Evolutionary conservation across 1,284 basidiomycete genomes (phyloP), one percentile per base, ranked within the genome.

Genomic region (Sporisorium sorghi): DNA sequence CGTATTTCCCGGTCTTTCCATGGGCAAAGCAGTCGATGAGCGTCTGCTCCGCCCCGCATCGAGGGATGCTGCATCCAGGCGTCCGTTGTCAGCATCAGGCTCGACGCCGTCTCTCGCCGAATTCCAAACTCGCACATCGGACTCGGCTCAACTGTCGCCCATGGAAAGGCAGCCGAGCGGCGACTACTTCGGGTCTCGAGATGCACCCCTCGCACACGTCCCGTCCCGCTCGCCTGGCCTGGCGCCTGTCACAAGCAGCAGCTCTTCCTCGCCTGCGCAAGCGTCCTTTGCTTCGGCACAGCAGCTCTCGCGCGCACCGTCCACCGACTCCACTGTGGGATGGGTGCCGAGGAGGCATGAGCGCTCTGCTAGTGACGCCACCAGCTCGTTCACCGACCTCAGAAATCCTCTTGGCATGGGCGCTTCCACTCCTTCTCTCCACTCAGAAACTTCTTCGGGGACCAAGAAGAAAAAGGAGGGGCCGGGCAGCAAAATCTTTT

Each of bases 381-480:
- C 59, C 19, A 56, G 35, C 35, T 64, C 64, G 5, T 23, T 61
- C 28, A 54, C 64, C 0, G 59, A 67, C 43, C 52, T 64, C 8
- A 26, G 43, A 15, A 44, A 60, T 5, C 17, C 40, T 9, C 17
- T 39, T 10, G 64, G 54, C 3, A 59, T 56, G 2, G 63, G 51
- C 1, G 57, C 58, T 14, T 62, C 62, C 7, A 67, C 69, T 0
- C 46, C 63, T n/a, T 72, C 69, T 4, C 55, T 72, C 10, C 47
- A 60, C 17, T 73, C 70, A 9, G 70, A 73, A 51, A 32, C 57
- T 2, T 67, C 70, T 3, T 56, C 70, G 2, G 43, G 54, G 10
- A 64, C 52, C 14, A 58, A 53, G 30, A 73, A 60, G 53, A 73
- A 68, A 61, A 68, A 69, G 30, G 64, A 64, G 5, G 58, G 56